Evolutionary conservation across 2,329 filamentous ascomycete species (phyloP), one percentile per base, ranked within the genome.

Genomic region (Dactylellina leptospora): DNA sequence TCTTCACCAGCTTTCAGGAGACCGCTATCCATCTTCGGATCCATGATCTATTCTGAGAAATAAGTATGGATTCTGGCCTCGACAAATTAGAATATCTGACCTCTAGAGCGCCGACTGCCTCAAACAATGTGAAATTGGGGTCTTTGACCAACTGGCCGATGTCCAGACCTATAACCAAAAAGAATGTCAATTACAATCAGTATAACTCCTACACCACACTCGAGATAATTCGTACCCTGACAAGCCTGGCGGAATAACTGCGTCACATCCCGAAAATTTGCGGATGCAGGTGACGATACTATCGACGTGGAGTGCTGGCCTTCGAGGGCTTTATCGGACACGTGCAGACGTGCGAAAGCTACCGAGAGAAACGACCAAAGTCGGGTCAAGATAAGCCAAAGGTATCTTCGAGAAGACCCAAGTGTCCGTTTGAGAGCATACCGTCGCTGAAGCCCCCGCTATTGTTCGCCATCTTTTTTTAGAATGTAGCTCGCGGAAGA

Each of bases 21-120:
- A 25, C 95, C 95, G 78, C 92, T 97, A 80, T 99, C 95, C 95
- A 99, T 99, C 81, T 97, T 99, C 0, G 91, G 88, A 78, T 99
- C 95, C 91, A 97, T 97, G 76, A 99, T 96, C 95, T 99, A 77
- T 38, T 40, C 55, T 22, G 18, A 27, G 25, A 42, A 10, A 48
- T 56, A 56, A 18, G 20, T 10, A 48, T 22, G 48, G 11, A 36
- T 28, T 27, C 20, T 40, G 36, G 13, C 13, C 23, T 28, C 30
- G 20, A 36, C 4, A 55, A 54, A 10, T 20, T 27, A 25, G 18
- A 28, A 5, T 2, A n/a, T 11, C 53, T 11, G 79, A 85, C 87
- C 85, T 95, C 91, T 20, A 95, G 84, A 76, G 91, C 91, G 74
- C 91, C 91, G 76, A 99, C 95, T 51, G 93, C 90, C 81, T 97